Percentiles rank a stretch among this genome's conserved stretches.
phyloP scores from a whole-genome alignment of 768 basidiomycete species.

The Tylopilus balloui region DNA sequence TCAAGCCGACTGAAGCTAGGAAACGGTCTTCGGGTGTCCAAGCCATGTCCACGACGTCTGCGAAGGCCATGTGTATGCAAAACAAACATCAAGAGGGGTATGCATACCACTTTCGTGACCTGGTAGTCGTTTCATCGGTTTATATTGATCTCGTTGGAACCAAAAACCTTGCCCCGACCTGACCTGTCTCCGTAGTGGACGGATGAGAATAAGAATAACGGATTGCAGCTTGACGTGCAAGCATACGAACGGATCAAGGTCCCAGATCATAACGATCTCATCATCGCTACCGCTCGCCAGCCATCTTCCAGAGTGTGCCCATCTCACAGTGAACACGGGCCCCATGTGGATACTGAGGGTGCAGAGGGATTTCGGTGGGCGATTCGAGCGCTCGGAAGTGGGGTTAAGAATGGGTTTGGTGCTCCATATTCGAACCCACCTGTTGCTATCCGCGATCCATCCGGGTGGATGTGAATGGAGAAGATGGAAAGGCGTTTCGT shows the following conservation, averaged over 20 bases:
- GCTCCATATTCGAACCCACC: constrained; percentile 98
- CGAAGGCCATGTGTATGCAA: constrained; percentile 1
- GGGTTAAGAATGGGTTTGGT: constrained; percentile 87
- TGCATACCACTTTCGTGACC: constrained; percentile 86
- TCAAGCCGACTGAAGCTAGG: constrained; percentile 90
- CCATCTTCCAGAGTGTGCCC: constrained; percentile 92
- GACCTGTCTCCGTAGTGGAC: constrained; percentile 40
- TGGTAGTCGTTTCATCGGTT: too few relatives aligned
- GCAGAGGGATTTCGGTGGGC: constrained; percentile 81
- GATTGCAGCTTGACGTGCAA: background rate
- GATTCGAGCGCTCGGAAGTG: constrained; percentile 59
- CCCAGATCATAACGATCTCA: constrained; percentile 95
- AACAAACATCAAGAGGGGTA: background rate
- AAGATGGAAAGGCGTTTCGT: constrained; percentile 80
- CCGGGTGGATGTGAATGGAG: constrained; percentile 91
- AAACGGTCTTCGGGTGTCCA: constrained; percentile 94
- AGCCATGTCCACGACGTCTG: constrained; percentile 92
- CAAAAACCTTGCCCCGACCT: constrained; percentile 86
- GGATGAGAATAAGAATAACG: constrained; percentile 5
- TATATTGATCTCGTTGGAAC: constrained; percentile 93
- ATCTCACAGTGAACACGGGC: constrained; percentile 84
- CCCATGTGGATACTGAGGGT: constrained; percentile 94
- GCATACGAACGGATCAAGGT: constrained; percentile 79
- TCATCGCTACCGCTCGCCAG: constrained; percentile 97
- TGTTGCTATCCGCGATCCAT: constrained; percentile 96